These are phyloP conservation scores for Cryptomeria japonica DNA, from an alignment of 75 land plant genomes.

Conservation along the genomic window DNA sequence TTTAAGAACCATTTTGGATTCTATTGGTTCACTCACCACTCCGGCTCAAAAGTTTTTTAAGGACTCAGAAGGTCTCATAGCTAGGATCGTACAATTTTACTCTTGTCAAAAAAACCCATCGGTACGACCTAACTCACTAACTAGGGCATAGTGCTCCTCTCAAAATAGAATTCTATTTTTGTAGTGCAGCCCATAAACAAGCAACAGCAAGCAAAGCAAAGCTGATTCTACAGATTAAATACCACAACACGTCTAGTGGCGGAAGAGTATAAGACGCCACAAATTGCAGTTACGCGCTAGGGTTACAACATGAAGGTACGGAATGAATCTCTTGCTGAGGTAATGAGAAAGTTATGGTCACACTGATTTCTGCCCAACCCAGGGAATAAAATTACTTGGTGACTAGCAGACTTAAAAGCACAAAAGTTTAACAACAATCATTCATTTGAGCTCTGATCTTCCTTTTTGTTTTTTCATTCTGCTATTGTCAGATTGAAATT, in stretches of 20 bases:
- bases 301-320: background rate
- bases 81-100: too few relatives aligned
- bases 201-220: background rate
- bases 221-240: background rate
- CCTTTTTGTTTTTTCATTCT: too few relatives aligned
- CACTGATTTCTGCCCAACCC: too few relatives aligned
- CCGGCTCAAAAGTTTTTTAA: too few relatives aligned
- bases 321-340: too few relatives aligned
- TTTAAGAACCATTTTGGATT: too few relatives aligned
- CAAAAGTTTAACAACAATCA: too few relatives aligned
- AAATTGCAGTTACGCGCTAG: background rate
- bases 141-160: background rate
- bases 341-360: background rate
- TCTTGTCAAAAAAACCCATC: too few relatives aligned
- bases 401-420: background rate
- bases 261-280: background rate
- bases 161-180: background rate
- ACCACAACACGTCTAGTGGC: background rate
- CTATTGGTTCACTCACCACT: too few relatives aligned
- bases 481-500: background rate
- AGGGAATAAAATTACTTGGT: background rate
- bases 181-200: background rate
- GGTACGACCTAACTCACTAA: too few relatives aligned
- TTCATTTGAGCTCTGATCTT: background rate
- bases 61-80: too few relatives aligned